Evolutionary conservation across 2,329 filamentous ascomycete genomes (phyloP).

Genomic region (Fusarium oxysporum): DNA sequence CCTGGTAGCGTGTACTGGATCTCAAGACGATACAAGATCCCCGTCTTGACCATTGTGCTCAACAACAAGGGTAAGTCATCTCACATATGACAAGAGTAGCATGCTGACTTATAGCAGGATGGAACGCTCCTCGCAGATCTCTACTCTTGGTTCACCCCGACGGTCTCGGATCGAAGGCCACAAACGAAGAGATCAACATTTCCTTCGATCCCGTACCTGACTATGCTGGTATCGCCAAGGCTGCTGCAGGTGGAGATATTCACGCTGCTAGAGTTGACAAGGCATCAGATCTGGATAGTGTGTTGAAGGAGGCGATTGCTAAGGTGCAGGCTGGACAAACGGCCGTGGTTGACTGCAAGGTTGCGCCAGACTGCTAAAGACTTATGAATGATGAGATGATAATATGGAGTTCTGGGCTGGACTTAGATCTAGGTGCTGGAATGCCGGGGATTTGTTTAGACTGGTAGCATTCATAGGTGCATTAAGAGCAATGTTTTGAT

Average conservation of each 20-base stretch:
- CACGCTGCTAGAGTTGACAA: conserved; percentile 62
- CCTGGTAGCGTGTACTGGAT: conserved; percentile 69
- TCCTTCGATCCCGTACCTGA: conserved; percentile 69
- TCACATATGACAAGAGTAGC: accelerated
- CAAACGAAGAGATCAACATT: conserved; percentile 73
- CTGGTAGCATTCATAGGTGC: conserved; percentile 15
- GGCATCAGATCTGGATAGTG: conserved; percentile 58
- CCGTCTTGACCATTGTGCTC: conserved; percentile 65
- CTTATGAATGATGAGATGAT: conserved; percentile 25
- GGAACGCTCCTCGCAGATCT: conserved; percentile 70
- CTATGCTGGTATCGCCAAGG: conserved; percentile 70
- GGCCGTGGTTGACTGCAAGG: conserved; percentile 66
- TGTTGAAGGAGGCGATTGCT: conserved; percentile 62
- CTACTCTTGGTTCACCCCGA: conserved; percentile 69
- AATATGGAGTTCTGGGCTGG: not conserved
- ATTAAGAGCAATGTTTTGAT: not conserved
- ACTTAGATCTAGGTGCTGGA: conserved; percentile 1
- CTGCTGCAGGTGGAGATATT: conserved; percentile 66
- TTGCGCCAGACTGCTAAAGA: conserved; percentile 57
- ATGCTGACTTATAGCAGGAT: conserved; percentile 53
- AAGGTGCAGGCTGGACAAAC: conserved; percentile 62
- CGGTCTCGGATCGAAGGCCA: conserved; percentile 64
- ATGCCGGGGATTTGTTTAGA: conserved; percentile 2
- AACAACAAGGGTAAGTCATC: conserved; percentile 64
- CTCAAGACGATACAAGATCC: conserved; percentile 64